Evolutionary conservation across 2,329 filamentous ascomycete genomes (phyloP).

Genomic region (Chaetomiaceae sp.): DNA sequence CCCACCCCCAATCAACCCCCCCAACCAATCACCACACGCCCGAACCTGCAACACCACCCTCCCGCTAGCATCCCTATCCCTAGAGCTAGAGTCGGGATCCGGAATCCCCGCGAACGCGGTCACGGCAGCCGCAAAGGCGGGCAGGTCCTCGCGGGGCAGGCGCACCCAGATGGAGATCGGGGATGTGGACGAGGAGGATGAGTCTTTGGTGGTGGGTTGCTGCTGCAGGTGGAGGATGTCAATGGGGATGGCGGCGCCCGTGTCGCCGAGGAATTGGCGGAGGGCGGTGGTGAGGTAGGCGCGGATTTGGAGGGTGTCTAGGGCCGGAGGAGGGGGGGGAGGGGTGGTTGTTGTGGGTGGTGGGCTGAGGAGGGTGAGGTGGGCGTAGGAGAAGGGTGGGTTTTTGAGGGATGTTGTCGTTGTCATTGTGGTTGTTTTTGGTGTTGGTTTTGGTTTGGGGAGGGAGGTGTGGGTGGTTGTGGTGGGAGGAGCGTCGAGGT

Average conservation of each 20-base stretch:
- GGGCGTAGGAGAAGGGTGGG: constrained; percentile 53
- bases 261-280: constrained; percentile 63
- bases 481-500: not conserved
- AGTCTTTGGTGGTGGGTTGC: too few relatives aligned
- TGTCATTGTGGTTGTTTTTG: not conserved
- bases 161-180: constrained; percentile 54
- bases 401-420: constrained; percentile 44
- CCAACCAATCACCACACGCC: constrained; percentile 61
- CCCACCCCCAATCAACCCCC: constrained; percentile 49
- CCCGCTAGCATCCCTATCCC: constrained; percentile 22
- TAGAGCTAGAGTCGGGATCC: too few relatives aligned
- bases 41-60: constrained; percentile 50
- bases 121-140: constrained; percentile 57
- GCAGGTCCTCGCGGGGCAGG: constrained; percentile 56
- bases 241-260: constrained; percentile 60
- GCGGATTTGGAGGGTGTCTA: constrained; percentile 60
- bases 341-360: constrained; percentile 15
- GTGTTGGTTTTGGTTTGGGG: constrained; percentile 1
- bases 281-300: constrained; percentile 61
- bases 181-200: too few relatives aligned
- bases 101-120: constrained; percentile 52
- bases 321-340: constrained; percentile 11
- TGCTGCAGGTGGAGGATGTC: constrained; percentile 59
- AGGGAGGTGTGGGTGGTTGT: too few relatives aligned
- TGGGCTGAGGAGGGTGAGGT: constrained; percentile 36